Base-by-base conservation (phyloP, 768 basidiomycete species). In the Termitomyces sp. region DNA sequence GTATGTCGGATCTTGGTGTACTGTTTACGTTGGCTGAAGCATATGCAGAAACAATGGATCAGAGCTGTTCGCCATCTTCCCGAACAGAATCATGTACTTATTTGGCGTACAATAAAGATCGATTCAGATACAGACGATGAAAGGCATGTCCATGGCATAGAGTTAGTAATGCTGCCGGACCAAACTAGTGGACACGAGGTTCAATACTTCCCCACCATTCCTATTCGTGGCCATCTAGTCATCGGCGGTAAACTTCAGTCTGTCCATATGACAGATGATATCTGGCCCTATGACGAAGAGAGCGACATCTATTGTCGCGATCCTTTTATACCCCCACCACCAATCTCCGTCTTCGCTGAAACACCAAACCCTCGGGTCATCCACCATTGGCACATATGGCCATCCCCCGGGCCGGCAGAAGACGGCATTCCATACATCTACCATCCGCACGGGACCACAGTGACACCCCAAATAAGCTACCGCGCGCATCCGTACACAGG, bases 1-100 rank as follows among this genome's bases (percentile, higher is more conserved):
- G 55, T 55, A 30, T 11, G 55, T 55, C 36, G 13, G 14, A 13
- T 28, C 5, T 24, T 9, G 14, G 10, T 20, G 9, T 13, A 5
- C 18, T 33, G 22, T n/a, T 6, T 47, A n/a, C n/a, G 7, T 32
- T 16, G 14, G 13, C 35, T 57, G 40, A 44, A 33, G 13, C 26
- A 54, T 43, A 11, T 38, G 16, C 54, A 83, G 82, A 68, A 70
- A 28, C 79, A 83, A 62, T 70, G 71, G 24, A 80, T 87, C 58
- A 76, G 74, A 55, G 79, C 76, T n/a, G 68, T 83, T 50, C 78
- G 82, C 32, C 73, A 79, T 26, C 65, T 84, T 36, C 82, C 83
- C 2, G 68, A 71, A 14, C 84, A 86, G 64, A 68, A 71, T 9
- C 74, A 81, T 53, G 67, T 86, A 13, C 69, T 86, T 22, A 71